Base-by-base conservation (phyloP, 345 rosid species). In the Eucalyptus curtisii region DNA sequence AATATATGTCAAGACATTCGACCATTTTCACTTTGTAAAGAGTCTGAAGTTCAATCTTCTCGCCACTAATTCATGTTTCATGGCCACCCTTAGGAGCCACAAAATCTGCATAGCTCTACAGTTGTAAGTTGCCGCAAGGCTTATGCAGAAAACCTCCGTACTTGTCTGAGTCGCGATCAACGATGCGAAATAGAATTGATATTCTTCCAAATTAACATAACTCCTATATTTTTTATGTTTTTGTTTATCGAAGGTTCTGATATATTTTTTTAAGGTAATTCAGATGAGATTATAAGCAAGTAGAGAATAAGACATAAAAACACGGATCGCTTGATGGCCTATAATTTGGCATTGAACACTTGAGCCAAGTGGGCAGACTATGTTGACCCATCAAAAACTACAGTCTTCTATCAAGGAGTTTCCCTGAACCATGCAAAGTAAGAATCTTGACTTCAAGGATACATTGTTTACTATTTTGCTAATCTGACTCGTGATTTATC, bases 311-410 rank as follows among this genome's bases (percentile, higher is more conserved):
- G 53, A 89, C n/a, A 90, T 88, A 88, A 87, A 87, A 90, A 94
- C 57, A 90, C 90, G 92, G 88, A 94, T 79, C 90, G 91, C 12
- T 80, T 89, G 88, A 90, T 47, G 30, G 94, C 94, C 13, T 93
- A 91, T 19, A 88, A 91, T 90, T 92, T 89, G 87, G 94, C 94
- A 10, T 81, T 93, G 71, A 89, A 84, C 7, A 93, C 96, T 37
- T 93, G 94, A 94, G 94, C 94, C 3, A 87, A 87, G 10, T 93
- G 94, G 91, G 93, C 90, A 2, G 89, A 94, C 47, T 6, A 40
- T 8, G 59, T 93, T 0, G 89, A 93, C 86, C 89, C 91, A 10
- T 25, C 42, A 12, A 93, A 91, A 89, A 93, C 92, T 49, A 86
- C 42, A 30, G 87, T 94, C 82, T 91, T 93, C 90, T 92, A 93